Conservation (phyloP, 768 basidiomycete genomes). For the Lactarius tabidus region DNA sequence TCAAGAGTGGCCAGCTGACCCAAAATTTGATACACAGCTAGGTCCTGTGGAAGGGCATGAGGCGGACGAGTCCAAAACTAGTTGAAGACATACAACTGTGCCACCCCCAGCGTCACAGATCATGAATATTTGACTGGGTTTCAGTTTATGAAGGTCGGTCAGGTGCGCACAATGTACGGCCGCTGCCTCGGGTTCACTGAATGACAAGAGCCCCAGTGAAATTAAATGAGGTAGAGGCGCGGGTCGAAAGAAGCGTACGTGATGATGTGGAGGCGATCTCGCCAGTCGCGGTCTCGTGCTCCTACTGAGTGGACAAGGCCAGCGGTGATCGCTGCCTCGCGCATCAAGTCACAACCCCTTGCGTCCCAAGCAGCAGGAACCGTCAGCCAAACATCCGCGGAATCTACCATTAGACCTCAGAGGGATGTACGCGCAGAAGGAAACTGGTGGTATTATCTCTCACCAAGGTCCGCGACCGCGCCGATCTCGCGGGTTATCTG, state of each 20-base stretch:
- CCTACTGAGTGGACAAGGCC: conserved; percentile 70
- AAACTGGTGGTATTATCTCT: conserved; percentile 26
- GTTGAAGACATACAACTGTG: conserved; percentile 20
- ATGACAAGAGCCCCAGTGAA: conserved; percentile 1
- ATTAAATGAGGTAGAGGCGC: conserved; percentile 7
- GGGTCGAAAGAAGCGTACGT: conserved; percentile 42
- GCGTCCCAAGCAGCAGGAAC: conserved; percentile 93
- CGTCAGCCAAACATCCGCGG: conserved; percentile 81
- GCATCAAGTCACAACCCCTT: conserved; percentile 79
- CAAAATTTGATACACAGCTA: conserved; percentile 58
- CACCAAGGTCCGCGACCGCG: conserved; percentile 79
- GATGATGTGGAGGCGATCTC: conserved; percentile 79
- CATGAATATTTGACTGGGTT: conserved; percentile 80
- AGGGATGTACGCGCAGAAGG: conserved; percentile 4
- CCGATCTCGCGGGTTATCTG: conserved; percentile 87
- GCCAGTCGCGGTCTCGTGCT: conserved; percentile 71
- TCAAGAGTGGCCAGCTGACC: conserved; percentile 79
- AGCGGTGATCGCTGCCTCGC: conserved; percentile 76
- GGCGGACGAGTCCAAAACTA: conserved; percentile 6
- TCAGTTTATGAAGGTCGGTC: conserved; percentile 73
- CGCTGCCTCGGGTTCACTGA: conserved; percentile 74
- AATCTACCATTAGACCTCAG: conserved; percentile 42
- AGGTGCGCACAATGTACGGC: conserved; percentile 85
- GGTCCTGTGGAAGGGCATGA: conserved; percentile 34
- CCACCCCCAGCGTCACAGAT: conserved; percentile 74